Conservation (phyloP, 2,329 filamentous ascomycete species). For the Zalaria obscura region DNA sequence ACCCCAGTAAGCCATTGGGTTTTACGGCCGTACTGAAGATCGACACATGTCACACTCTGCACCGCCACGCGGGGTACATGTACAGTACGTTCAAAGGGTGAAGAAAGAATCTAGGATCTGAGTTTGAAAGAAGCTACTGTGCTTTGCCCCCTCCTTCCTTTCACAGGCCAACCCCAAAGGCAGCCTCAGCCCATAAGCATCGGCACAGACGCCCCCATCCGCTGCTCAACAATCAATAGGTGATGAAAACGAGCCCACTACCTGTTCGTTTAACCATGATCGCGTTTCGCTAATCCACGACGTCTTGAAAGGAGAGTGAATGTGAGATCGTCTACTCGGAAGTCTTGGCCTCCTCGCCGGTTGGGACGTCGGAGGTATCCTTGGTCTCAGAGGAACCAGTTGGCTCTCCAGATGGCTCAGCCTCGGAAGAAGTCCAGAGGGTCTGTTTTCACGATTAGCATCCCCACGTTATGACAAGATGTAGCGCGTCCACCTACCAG, state of each 20-base stretch:
- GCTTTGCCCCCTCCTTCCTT: neutral
- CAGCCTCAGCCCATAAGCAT: neutral
- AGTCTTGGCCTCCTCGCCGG: conserved; percentile 36
- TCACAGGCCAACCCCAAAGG: neutral
- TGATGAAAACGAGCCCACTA: neutral
- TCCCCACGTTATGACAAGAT: neutral
- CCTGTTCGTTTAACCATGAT: neutral
- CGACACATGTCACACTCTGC: too few species aligned
- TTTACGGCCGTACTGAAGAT: too few species aligned
- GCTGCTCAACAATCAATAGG: neutral
- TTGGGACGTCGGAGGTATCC: conserved; percentile 38
- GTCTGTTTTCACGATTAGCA: conserved; percentile 45
- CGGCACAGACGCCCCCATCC: neutral
- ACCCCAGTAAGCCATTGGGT: too few species aligned
- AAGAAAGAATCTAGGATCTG: neutral
- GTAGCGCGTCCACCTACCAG: conserved; percentile 39
- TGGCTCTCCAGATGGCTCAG: conserved; percentile 55
- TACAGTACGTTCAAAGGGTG: too few species aligned
- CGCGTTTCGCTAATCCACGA: neutral
- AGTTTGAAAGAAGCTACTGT: neutral
- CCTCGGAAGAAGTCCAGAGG: conserved; percentile 98
- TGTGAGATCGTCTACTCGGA: conserved; percentile 20
- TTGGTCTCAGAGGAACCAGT: conserved; percentile 27
- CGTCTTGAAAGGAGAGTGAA: neutral
- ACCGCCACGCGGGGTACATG: too few species aligned